A percentile compares a stretch with the other conserved stretches of the same genome.
phyloP scores from a whole-genome alignment of 352 stramenopile genomes.

The Phytophthora podocarpi region DNA sequence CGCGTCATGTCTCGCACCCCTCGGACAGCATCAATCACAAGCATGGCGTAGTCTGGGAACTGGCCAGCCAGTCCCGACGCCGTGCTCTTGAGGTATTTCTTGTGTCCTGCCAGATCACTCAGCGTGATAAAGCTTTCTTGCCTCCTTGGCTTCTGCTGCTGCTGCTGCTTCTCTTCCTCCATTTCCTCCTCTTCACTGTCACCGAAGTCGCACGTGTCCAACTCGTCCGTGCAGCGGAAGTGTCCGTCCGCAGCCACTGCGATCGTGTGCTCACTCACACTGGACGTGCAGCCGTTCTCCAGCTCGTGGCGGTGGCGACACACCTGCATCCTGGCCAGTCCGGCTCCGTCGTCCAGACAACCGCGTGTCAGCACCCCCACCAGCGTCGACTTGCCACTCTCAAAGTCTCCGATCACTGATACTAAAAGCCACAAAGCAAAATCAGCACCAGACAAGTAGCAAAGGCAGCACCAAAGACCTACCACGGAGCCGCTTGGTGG shows the following conservation, averaged over 20 bases:
- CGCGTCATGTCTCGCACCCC: constrained; percentile 81
- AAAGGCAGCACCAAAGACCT: constrained; percentile 6
- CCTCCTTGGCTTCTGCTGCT: constrained; percentile 17
- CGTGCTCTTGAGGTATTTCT: constrained; percentile 92
- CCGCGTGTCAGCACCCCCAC: constrained; percentile 88
- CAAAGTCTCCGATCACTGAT: constrained; percentile 86
- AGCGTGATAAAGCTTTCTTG: constrained; percentile 58
- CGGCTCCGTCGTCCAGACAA: constrained; percentile 83
- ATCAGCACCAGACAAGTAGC: not conserved
- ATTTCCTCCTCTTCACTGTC: constrained; percentile 51
- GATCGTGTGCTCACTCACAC: constrained; percentile 89
- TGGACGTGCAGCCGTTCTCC: constrained; percentile 88
- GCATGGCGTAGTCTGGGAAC: constrained; percentile 88
- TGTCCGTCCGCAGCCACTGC: constrained; percentile 65
- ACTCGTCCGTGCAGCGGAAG: constrained; percentile 56
- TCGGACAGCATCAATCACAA: constrained; percentile 71
- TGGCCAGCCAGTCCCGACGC: constrained; percentile 82
- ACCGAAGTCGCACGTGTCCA: constrained; percentile 53
- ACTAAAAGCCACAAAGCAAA: constrained; percentile 35
- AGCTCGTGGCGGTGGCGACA: constrained; percentile 91
- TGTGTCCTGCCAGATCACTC: constrained; percentile 82
- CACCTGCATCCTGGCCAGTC: constrained; percentile 89
- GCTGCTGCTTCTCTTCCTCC: constrained; percentile 7
- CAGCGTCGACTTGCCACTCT: constrained; percentile 90
- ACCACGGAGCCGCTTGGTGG: constrained; percentile 70